These are phyloP conservation scores for Hymenoscyphus occultus DNA, from an alignment of 2,329 filamentous ascomycete genomes.

Conservation along the genomic window DNA sequence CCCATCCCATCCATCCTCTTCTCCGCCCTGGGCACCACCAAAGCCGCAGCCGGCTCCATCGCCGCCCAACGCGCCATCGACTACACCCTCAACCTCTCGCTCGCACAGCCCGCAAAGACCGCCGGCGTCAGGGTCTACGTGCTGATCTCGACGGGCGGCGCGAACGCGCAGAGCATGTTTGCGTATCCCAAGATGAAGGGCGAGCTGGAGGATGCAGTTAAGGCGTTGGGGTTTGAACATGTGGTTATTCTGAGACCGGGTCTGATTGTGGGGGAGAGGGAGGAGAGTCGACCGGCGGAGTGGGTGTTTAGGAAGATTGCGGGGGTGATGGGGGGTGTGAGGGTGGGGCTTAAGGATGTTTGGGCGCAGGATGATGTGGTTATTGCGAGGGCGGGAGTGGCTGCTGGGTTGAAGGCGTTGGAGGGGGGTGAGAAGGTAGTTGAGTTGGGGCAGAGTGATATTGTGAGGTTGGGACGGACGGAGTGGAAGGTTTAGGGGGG, in stretches of 20 bases:
- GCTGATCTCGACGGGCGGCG: constrained; percentile 39
- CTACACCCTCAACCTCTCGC: constrained; percentile 77
- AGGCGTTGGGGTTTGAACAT: constrained; percentile 70
- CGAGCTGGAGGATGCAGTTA: constrained; percentile 77
- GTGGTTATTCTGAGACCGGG: constrained; percentile 75
- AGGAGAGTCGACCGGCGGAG: constrained; percentile 59
- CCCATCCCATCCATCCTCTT: constrained; percentile 65
- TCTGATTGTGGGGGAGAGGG: constrained; percentile 68
- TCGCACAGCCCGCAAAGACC: constrained; percentile 71
- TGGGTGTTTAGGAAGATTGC: constrained; percentile 54
- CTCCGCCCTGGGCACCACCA: constrained; percentile 78
- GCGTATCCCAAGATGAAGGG: constrained; percentile 73
- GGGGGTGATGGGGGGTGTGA: constrained; percentile 52
- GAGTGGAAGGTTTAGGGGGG: constrained; percentile 35
- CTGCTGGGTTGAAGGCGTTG: constrained; percentile 44
- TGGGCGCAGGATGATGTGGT: constrained; percentile 65
- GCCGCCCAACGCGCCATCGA: constrained; percentile 85
- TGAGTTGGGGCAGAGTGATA: constrained; percentile 47
- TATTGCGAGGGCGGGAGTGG: constrained; percentile 54
- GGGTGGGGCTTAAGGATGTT: constrained; percentile 53
- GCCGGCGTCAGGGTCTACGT: constrained; percentile 69
- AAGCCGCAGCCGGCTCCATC: constrained; percentile 69
- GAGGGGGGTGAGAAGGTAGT: constrained; percentile 45
- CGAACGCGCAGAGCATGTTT: constrained; percentile 51
- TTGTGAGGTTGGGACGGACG: constrained; percentile 48